These are phyloP conservation scores for Waltergamsia citrina DNA, from an alignment of 2,329 filamentous ascomycete species.

Conservation along the genomic window DNA sequence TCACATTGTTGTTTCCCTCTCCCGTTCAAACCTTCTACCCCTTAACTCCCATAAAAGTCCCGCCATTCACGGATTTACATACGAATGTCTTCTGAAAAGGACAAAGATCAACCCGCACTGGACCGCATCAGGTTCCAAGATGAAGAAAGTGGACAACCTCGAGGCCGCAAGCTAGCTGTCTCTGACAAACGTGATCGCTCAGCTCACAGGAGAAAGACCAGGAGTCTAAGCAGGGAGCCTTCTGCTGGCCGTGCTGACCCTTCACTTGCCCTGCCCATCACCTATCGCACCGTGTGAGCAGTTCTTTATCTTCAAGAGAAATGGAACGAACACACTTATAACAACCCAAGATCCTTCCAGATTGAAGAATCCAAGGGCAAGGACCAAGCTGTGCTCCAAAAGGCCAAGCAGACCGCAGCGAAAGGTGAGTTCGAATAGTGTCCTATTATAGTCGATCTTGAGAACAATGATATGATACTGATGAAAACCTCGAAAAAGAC, in stretches of 20 bases:
- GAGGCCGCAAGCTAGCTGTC: background rate
- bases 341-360: constrained; percentile 34
- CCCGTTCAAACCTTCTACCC: too few relatives aligned
- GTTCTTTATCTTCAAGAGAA: background rate
- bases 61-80: too few relatives aligned
- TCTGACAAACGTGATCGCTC: constrained; percentile 10
- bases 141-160: constrained; percentile 3
- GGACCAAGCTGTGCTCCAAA: constrained; percentile 23
- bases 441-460: background rate
- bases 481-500: constrained; percentile 26
- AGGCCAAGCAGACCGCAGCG: constrained; percentile 32
- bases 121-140: constrained; percentile 5
- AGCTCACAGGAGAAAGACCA: constrained; percentile 29
- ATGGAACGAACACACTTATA: constrained; percentile 3
- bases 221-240: constrained; percentile 16
- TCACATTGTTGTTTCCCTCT: background rate
- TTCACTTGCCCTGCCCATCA: constrained; percentile 32
- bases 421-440: constrained; percentile 33
- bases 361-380: constrained; percentile 45
- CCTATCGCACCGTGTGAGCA: constrained; percentile 43
- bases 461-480: background rate
- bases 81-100: background rate
- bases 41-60: too few relatives aligned
- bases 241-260: constrained; percentile 12
- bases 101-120: background rate